A percentile compares a stretch with the other conserved stretches of the same genome.
Evolutionary conservation across 2,329 filamentous ascomycete species (phyloP).

Genomic region (Nemania sp.): DNA sequence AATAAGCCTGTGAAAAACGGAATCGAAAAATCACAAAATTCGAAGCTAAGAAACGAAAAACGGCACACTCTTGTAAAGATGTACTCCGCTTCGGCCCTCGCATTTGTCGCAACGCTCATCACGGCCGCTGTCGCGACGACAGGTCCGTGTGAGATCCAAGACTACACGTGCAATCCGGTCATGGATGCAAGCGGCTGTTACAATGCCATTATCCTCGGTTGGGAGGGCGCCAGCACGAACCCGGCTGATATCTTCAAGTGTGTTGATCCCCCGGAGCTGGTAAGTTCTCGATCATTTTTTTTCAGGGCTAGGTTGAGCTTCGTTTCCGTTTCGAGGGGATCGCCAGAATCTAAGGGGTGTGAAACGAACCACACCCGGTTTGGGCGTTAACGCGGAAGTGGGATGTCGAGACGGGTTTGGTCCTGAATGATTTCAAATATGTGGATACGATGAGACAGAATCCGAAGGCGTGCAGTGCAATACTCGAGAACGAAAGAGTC

Average conservation of each 20-base stretch:
- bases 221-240: conserved; percentile 21
- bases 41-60: too few species aligned
- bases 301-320: not conserved
- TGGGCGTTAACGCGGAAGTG: too few species aligned
- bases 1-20: not conserved
- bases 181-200: conserved; percentile 24
- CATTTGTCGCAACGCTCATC: conserved; percentile 2
- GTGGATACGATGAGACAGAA: too few species aligned
- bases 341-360: too few species aligned
- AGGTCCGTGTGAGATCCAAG: conserved; percentile 18
- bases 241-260: conserved; percentile 27
- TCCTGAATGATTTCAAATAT: too few species aligned
- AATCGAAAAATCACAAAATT: not conserved
- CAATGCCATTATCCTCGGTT: conserved; percentile 25
- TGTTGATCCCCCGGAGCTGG: conserved; percentile 22
- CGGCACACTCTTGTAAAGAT: too few species aligned
- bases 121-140: conserved; percentile 15
- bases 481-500: too few species aligned
- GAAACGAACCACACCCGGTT: too few species aligned
- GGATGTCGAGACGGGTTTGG: too few species aligned
- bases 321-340: not conserved
- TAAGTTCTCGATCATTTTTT: conserved; percentile 5
- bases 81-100: not conserved
- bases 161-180: conserved; percentile 23
- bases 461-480: too few species aligned